Evolutionary conservation across 441 rosid genomes (phyloP).

Genomic region (Pelargonium citronellum): DNA sequence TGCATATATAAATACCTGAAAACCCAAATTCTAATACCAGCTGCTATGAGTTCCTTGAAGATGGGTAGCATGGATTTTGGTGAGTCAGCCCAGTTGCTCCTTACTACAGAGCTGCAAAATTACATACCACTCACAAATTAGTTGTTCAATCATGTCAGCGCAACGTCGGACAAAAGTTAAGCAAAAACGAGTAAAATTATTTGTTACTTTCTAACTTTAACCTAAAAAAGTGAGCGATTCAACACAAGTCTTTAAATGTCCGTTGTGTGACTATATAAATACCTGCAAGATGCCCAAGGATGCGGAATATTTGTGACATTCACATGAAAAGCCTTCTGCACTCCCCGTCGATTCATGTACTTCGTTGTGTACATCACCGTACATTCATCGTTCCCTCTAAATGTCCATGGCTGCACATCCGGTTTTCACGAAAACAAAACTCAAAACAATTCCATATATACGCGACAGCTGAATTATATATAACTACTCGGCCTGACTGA

Average conservation of each 20-base stretch:
- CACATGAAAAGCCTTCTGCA: conserved; percentile 51
- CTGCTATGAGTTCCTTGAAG: conserved; percentile 42
- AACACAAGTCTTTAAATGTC: no score
- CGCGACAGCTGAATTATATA: no score
- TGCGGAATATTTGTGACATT: conserved; percentile 25
- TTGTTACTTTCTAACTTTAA: no score
- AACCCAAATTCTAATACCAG: conserved; percentile 53
- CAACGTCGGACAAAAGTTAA: no score
- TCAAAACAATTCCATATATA: no score
- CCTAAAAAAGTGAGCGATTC: no score
- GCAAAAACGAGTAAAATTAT: no score
- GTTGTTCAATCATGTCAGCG: no score
- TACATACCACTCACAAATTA: no score
- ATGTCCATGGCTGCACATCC: conserved; percentile 53
- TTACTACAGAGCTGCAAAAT: conserved; percentile 29
- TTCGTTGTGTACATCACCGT: conserved; percentile 39
- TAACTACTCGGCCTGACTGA: no score
- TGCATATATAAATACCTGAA: conserved; percentile 34
- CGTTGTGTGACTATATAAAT: no score
- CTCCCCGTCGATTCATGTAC: conserved; percentile 43
- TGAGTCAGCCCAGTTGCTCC: conserved; percentile 54
- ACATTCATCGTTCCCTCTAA: conserved; percentile 72
- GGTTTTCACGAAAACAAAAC: no score
- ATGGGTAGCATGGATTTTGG: conserved; percentile 60
- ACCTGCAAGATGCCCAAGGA: conserved; percentile 36